Evolutionary conservation across 148 eudicot genomes (phyloP), one percentile per base, ranked within the genome.

Genomic region (Polygonum aviculare): DNA sequence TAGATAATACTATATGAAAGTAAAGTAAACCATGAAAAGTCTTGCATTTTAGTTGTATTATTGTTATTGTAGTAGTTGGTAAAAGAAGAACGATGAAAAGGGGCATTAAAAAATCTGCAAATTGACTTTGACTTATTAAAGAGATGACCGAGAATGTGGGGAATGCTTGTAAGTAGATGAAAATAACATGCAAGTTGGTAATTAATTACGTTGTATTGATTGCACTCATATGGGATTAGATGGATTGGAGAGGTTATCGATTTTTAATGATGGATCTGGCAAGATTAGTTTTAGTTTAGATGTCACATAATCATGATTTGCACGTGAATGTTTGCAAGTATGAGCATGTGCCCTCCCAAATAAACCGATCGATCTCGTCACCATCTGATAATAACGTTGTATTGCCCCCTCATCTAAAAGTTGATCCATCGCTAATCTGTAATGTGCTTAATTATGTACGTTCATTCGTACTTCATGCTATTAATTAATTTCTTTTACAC

Each of bases 141-240:
- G 14, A 22, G 35, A 31, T 22, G 38, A 22, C 5, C 3, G 38
- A 31, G 67, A 60, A 72, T 40, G 74, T 47, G 51, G 74, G 47
- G 74, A 72, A 72, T 72, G 35, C 74, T 72, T 72, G 74, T 72
- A 40, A 72, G 41, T 26, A 21, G 74, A 41, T 35, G 72, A 72
- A 15, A 18, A 72, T 31, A 60, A 60, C 69, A 60, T 31, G 36
- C 69, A 60, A 60, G 38, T 60, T 36, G 69, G 69, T 60, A 26
- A 60, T 60, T 60, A 60, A 22, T 22, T 57, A 10, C 26, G 12
- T 22, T 60, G 38, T 22, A 60, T 60, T 60, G 69, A 60, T 26
- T 60, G 69, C 69, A 60, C 4, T 60, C 69, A 60, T 60, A 60
- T 60, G 36, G 38, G 69, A 57, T 26, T 26, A 26, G 31, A 26